These are phyloP conservation scores for Mucor circinelloides DNA, from an alignment of 371 early-diverging fungal genomes.

Conservation along the genomic window DNA sequence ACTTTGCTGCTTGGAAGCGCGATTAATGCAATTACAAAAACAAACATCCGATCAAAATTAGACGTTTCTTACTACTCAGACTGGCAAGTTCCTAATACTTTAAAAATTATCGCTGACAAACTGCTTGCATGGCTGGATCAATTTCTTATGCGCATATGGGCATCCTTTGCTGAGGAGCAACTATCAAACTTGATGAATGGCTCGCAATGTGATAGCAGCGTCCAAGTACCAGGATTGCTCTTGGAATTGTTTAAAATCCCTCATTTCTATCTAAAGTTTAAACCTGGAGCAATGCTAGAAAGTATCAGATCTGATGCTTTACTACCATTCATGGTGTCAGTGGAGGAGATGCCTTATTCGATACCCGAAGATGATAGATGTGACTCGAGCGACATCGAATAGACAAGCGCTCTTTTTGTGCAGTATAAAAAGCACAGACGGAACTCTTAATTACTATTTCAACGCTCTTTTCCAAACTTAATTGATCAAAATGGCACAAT, in stretches of 20 bases:
- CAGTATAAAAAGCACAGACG: neutral
- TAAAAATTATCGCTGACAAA: too few species aligned
- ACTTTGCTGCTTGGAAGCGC: too few species aligned
- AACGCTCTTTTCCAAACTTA: neutral
- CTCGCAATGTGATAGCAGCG: too few species aligned
- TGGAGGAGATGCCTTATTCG: neutral
- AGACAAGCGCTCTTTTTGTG: neutral
- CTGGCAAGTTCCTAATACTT: neutral
- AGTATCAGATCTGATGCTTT: neutral
- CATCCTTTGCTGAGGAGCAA: neutral
- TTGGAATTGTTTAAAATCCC: too few species aligned
- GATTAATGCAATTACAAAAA: too few species aligned
- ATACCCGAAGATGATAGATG: neutral
- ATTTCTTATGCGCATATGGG: neutral
- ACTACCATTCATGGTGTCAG: neutral
- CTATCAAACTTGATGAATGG: neutral
- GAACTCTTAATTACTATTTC: neutral
- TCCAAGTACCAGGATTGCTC: too few species aligned
- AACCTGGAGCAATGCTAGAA: neutral
- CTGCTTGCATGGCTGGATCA: neutral
- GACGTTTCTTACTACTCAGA: too few species aligned
- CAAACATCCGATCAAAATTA: too few species aligned
- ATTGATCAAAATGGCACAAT: slow-evolving; percentile 32
- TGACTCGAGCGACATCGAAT: neutral
- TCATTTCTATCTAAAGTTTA: too few species aligned